Evolutionary conservation across 2,329 filamentous ascomycete genomes (phyloP).

Genomic region (Gnomoniopsis smithogilvyi): DNA sequence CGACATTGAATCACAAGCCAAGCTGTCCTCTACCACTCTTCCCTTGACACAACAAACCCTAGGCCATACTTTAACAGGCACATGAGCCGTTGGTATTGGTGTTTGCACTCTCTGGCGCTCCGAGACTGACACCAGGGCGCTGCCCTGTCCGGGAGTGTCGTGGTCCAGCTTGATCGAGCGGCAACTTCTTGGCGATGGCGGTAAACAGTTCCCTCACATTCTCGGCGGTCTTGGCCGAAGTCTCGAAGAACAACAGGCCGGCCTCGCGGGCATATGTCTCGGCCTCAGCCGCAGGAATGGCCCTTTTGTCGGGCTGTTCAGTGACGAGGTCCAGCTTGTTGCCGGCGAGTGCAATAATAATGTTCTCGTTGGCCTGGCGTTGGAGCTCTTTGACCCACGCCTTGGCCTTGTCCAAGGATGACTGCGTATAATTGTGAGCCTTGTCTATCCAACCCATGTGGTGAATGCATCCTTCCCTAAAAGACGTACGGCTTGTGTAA

Average conservation of each 20-base stretch:
- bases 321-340: slow-evolving; percentile 97
- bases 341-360: slow-evolving; percentile 95
- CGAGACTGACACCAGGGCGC: slow-evolving; percentile 56
- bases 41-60: neutral
- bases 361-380: slow-evolving; percentile 98
- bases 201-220: slow-evolving; percentile 97
- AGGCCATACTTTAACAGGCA: slow-evolving; percentile 43
- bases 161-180: slow-evolving; percentile 92
- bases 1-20: neutral
- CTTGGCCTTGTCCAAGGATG: slow-evolving; percentile 97
- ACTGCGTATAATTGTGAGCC: slow-evolving; percentile 48
- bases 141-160: slow-evolving; percentile 71
- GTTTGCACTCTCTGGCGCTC: slow-evolving; percentile 51
- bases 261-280: slow-evolving; percentile 94
- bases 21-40: neutral
- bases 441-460: no score
- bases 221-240: slow-evolving; percentile 93
- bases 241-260: slow-evolving; percentile 95
- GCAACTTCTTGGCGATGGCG: slow-evolving; percentile 95
- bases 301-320: slow-evolving; percentile 93
- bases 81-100: slow-evolving; percentile 55
- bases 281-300: slow-evolving; percentile 82
- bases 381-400: slow-evolving; percentile 99
- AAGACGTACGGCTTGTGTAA: slow-evolving; percentile 87
- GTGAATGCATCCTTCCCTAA: neutral